phyloP scores from a whole-genome alignment of 2,329 filamentous ascomycete genomes.

The Didymella glomerata region DNA sequence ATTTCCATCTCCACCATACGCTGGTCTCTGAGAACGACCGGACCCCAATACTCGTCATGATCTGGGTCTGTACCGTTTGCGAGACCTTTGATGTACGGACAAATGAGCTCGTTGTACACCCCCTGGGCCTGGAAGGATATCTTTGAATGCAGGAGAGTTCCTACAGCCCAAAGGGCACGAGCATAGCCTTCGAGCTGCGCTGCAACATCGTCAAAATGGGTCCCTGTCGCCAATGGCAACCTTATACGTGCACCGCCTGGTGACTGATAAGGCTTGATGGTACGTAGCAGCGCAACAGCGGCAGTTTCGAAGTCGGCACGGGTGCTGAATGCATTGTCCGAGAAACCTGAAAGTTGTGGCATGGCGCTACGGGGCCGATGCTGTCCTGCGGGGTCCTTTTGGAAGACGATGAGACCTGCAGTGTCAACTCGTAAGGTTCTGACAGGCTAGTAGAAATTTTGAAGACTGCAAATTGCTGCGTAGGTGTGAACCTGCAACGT shows the following conservation, averaged over 20 bases:
- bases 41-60: constrained; percentile 58
- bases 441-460: background rate
- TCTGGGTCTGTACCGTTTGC: constrained; percentile 48
- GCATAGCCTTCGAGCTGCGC: constrained; percentile 49
- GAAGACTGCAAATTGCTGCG: background rate
- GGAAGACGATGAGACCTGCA: background rate
- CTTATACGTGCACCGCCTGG: constrained; percentile 43
- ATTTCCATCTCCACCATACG: constrained; percentile 65
- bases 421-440: background rate
- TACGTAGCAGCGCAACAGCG: constrained; percentile 35
- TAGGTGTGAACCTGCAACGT: background rate
- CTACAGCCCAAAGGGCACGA: constrained; percentile 47
- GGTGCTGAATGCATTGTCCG: constrained; percentile 38
- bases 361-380: constrained; percentile 24
- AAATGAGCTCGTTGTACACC: constrained; percentile 32
- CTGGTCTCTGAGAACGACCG: constrained; percentile 58
- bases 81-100: constrained; percentile 42
- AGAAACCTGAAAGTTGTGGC: constrained; percentile 42
- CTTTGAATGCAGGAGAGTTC: constrained; percentile 36
- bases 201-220: constrained; percentile 48
- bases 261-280: constrained; percentile 43
- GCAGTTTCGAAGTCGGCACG: constrained; percentile 38
- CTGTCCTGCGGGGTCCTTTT: background rate
- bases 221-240: constrained; percentile 44
- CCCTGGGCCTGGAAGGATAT: constrained; percentile 3